Base-by-base conservation (phyloP, 2,329 filamentous ascomycete genomes). In the Byssochlamys sp. region DNA sequence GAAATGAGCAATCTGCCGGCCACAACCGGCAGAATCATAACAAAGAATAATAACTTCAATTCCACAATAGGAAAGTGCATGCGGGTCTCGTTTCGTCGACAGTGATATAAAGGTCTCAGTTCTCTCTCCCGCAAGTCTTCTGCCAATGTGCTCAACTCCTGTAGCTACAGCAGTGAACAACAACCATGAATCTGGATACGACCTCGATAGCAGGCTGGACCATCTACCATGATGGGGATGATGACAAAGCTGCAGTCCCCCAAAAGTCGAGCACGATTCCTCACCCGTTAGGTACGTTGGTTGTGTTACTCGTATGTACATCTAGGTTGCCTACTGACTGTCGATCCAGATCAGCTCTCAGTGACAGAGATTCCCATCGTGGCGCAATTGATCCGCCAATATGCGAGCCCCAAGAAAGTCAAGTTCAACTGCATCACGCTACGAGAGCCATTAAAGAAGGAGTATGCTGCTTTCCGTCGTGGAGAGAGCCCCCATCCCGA, bases 341-440 rank as follows among this genome's bases (percentile, higher is more conserved):
- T 28, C 24, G 26, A 55, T 11, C 14, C 10, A 58, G 67, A 69
- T 54, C 67, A 68, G 57, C 61, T 69, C 26, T 62, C 60, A n/a
- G 66, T 68, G 31, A 59, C 61, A 57, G 67, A 69, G 61, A 67
- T 69, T 25, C 66, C 67, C n/a, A 39, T 60, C 39, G 61, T 61
- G 14, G 64, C 66, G 10, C 65, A 65, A 55, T 55, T 69, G 7
- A 63, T 69, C 53, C 66, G 67, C 7, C 62, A 67, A n/a, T 62
- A 67, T 58, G 62, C 59, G n/a, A 64, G 57, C 54, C 68, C 67
- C 25, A 67, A 65, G 56, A 60, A 65, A 11, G 53, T 71, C 61
- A 72, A 71, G 29, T 73, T 72, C 62, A 70, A 71, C 61, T 72
- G 68, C 61, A 62, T 71, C 85, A 81, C 31, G 83, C 87, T 57